phyloP scores from a whole-genome alignment of 129 eudicot genomes.

The Sambucus nigra region DNA sequence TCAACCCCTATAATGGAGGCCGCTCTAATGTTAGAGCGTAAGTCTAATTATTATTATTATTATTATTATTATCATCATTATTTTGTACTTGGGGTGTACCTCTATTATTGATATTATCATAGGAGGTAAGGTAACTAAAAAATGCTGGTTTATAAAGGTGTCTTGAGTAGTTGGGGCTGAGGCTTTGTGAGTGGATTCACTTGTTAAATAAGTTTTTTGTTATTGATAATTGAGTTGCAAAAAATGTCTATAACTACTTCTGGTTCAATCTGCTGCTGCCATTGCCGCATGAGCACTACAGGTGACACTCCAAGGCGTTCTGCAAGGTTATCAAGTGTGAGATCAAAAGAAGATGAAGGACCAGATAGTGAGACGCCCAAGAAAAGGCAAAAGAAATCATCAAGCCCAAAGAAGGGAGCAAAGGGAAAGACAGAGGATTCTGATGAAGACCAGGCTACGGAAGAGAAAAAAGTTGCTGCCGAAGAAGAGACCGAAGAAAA shows the following conservation, averaged over 20 bases:
- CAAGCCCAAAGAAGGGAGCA: constrained; percentile 6
- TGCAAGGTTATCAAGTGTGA: constrained; percentile 27
- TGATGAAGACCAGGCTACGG: constrained; percentile 14
- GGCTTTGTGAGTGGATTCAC: neutral
- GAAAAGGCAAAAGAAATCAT: constrained; percentile 21
- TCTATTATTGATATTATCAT: too few relatives aligned
- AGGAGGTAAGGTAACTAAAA: too few relatives aligned
- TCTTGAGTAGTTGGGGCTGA: neutral
- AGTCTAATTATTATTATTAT: too few relatives aligned
- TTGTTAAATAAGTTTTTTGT: too few relatives aligned
- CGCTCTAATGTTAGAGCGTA: neutral
- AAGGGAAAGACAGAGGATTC: constrained; percentile 12
- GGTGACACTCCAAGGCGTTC: constrained; percentile 44
- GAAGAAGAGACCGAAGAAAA: constrained; percentile 9
- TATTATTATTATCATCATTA: neutral
- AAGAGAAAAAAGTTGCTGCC: constrained; percentile 7
- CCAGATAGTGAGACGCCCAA: constrained; percentile 18
- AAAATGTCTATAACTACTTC: neutral
- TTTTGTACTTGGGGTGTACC: too few relatives aligned
- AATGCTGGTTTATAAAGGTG: too few relatives aligned
- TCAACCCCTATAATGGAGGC: too few relatives aligned
- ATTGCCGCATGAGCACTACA: neutral
- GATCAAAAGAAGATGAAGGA: constrained; percentile 13
- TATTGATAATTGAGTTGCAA: neutral
- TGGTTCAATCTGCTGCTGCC: constrained; percentile 2